Percentiles rank a stretch among this genome's conserved stretches.
Evolutionary conservation across 1,284 basidiomycete genomes (phyloP).

Genomic region (Xerocomus nothofagi): DNA sequence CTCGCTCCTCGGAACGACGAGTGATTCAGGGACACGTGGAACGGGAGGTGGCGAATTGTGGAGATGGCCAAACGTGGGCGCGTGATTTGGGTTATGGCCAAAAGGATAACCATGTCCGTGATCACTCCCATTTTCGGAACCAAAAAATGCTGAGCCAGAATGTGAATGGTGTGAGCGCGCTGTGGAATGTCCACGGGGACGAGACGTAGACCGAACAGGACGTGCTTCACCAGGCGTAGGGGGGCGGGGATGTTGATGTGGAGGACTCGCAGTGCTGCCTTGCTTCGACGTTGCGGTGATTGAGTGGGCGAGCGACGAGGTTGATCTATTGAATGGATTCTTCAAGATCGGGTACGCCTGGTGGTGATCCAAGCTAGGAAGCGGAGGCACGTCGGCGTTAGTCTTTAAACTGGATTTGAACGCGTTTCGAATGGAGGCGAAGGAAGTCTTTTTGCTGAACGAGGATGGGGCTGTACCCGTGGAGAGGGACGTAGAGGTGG

Average conservation of each 20-base stretch:
- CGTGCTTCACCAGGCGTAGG: constrained; percentile 58
- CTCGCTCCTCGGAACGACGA: constrained; percentile 50
- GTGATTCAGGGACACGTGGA: constrained; percentile 66
- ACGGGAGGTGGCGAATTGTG: constrained; percentile 72
- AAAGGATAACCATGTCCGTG: constrained; percentile 47
- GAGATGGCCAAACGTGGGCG: constrained; percentile 27
- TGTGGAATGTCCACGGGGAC: constrained; percentile 54
- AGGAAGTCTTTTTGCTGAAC: constrained; percentile 80
- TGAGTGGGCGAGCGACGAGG: constrained; percentile 59
- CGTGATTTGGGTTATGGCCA: constrained; percentile 30
- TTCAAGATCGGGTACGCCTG: constrained; percentile 67
- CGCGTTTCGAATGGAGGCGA: constrained; percentile 85
- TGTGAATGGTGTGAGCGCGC: constrained; percentile 73
- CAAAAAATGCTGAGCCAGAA: constrained; percentile 67
- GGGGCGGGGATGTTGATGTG: constrained; percentile 48
- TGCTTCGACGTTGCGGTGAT: constrained; percentile 38
- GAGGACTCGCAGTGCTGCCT: constrained; percentile 40
- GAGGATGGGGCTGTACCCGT: constrained; percentile 40
- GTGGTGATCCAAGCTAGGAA: constrained; percentile 62
- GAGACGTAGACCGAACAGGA: constrained; percentile 42
- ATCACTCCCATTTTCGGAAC: constrained; percentile 70
- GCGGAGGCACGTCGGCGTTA: constrained; percentile 56
- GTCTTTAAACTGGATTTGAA: constrained; percentile 73
- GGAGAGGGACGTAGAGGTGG: constrained; percentile 36
- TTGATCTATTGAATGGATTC: constrained; percentile 79